These are phyloP conservation scores for Larix sibirica DNA, from an alignment of 83 land plant genomes.

Conservation along the genomic window DNA sequence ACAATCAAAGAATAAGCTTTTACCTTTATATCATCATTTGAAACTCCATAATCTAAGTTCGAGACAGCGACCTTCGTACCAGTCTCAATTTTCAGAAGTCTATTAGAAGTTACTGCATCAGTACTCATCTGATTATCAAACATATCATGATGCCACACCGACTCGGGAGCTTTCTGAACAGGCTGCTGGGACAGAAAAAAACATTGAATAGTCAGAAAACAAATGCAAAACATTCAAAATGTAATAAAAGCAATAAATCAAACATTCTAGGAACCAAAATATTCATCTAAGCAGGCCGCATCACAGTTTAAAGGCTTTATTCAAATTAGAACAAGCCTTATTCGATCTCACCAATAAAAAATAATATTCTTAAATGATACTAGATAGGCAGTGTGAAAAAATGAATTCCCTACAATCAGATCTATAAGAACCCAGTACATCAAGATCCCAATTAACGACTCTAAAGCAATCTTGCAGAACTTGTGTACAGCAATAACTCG, in stretches of 20 bases:
- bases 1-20: background rate
- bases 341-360: too few species aligned
- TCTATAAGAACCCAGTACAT: too few species aligned
- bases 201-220: background rate
- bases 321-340: too few species aligned
- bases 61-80: slow-evolving; percentile 76
- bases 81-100: slow-evolving; percentile 63
- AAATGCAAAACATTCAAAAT: background rate
- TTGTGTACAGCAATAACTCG: too few species aligned
- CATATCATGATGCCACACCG: slow-evolving; percentile 76
- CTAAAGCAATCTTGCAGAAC: background rate
- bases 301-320: too few species aligned
- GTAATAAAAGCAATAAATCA: background rate
- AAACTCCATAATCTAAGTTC: slow-evolving; percentile 82
- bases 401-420: background rate
- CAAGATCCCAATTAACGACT: background rate
- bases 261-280: background rate
- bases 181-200: slow-evolving; percentile 14
- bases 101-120: slow-evolving; percentile 27
- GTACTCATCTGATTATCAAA: slow-evolving; percentile 37
- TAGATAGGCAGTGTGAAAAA: too few species aligned
- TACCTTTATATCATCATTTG: slow-evolving; percentile 89
- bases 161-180: slow-evolving; percentile 46
- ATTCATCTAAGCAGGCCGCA: background rate
- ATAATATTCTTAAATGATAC: too few species aligned